Percentiles rank a stretch among this genome's conserved stretches.
phyloP scores from a whole-genome alignment of 257 asterid genomes.

The Echites panduratus region DNA sequence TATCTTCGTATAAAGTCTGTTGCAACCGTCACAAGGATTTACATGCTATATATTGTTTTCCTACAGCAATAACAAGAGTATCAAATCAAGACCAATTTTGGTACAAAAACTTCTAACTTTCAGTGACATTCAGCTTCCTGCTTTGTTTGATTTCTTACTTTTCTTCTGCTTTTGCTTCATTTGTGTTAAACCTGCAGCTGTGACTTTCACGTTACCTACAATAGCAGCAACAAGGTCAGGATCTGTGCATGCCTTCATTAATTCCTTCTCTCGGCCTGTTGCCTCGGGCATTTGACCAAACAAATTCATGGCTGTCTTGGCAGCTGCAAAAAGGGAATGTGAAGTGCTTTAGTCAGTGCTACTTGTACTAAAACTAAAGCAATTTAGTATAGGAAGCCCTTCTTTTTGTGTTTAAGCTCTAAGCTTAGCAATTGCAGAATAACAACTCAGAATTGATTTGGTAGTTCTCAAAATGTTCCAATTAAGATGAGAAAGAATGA shows the following conservation, averaged over 20 bases:
- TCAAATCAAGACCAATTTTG: not conserved
- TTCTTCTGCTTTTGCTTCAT: conserved; percentile 90
- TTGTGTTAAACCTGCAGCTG: conserved; percentile 93
- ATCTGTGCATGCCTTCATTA: conserved; percentile 98
- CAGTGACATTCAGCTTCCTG: conserved; percentile 18
- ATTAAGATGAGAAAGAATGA: not conserved
- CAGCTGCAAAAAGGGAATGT: conserved; percentile 49
- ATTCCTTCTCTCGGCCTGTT: conserved; percentile 75
- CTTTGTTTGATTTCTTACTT: conserved; percentile 66
- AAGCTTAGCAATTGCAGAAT: not conserved
- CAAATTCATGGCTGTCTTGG: conserved; percentile 79
- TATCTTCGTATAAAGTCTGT: not conserved
- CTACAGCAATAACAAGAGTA: not conserved
- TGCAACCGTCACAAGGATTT: not conserved
- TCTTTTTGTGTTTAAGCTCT: not conserved
- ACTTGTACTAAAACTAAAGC: too few species aligned
- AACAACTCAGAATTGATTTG: not conserved
- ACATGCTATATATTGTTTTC: not conserved
- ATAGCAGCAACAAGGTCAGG: conserved; percentile 93
- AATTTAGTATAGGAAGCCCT: not conserved
- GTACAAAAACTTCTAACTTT: not conserved
- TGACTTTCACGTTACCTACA: conserved; percentile 78
- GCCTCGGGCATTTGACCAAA: conserved; percentile 76
- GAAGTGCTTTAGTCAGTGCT: too few species aligned
- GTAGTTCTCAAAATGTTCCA: not conserved